Evolutionary conservation across 2,329 filamentous ascomycete genomes (phyloP).

Genomic region (Ceratocystis eucalypticola): DNA sequence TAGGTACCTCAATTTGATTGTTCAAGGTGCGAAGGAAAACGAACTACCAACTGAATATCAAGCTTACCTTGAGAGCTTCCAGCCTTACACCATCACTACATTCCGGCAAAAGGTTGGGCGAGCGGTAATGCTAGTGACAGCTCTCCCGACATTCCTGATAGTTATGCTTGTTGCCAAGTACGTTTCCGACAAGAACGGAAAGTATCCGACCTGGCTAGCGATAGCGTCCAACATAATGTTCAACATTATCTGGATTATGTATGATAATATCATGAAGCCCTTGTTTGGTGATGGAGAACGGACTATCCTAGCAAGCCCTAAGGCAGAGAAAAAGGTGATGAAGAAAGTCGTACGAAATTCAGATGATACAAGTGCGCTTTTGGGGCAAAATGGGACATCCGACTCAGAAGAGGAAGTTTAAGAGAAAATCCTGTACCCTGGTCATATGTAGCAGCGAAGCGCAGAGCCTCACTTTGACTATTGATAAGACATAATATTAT

Average conservation of each 20-base stretch:
- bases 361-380: slow-evolving; percentile 6
- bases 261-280: slow-evolving; percentile 37
- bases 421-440: background rate
- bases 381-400: background rate
- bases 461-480: background rate
- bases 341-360: background rate
- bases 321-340: background rate
- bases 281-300: slow-evolving; percentile 80
- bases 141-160: slow-evolving; percentile 37
- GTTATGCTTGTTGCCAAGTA: slow-evolving; percentile 34
- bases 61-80: slow-evolving; percentile 54
- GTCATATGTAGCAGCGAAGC: background rate
- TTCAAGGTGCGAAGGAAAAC: slow-evolving; percentile 65
- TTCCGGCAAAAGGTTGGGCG: slow-evolving; percentile 52
- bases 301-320: slow-evolving; percentile 27
- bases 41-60: slow-evolving; percentile 67
- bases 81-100: slow-evolving; percentile 57
- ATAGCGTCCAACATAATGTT: slow-evolving; percentile 34
- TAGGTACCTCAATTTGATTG: slow-evolving; percentile 71
- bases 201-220: slow-evolving; percentile 51
- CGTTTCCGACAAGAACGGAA: slow-evolving; percentile 54
- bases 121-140: slow-evolving; percentile 47
- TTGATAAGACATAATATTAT: background rate
- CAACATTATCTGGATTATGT: slow-evolving; percentile 33
- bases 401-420: background rate